phyloP scores from a whole-genome alignment of 148 eudicot genomes.

The Vaccinium corymbosum region DNA sequence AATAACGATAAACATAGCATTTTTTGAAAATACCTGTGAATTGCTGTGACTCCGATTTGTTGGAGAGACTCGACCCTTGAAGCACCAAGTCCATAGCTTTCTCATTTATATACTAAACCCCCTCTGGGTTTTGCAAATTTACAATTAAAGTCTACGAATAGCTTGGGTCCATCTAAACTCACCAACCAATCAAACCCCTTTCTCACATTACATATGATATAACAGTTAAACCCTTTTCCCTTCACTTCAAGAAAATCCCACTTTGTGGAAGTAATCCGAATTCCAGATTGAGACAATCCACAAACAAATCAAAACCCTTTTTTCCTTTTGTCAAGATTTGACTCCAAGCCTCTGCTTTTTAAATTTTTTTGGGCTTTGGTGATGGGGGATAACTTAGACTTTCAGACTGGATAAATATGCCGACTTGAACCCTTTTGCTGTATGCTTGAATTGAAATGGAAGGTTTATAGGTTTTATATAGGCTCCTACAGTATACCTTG shows the following conservation, averaged over 20 bases:
- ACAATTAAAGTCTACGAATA: constrained; percentile 39
- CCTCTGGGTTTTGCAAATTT: neutral
- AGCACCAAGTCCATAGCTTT: constrained; percentile 22
- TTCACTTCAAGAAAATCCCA: neutral
- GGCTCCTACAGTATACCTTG: neutral
- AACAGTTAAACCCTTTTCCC: neutral
- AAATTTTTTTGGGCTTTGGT: neutral
- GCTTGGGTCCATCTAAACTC: constrained; percentile 31
- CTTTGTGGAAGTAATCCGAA: neutral
- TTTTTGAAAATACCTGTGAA: constrained; percentile 15
- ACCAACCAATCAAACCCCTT: constrained; percentile 25
- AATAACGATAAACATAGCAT: neutral
- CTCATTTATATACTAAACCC: constrained; percentile 30
- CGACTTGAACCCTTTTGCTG: neutral
- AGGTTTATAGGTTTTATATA: neutral
- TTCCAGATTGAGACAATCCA: neutral
- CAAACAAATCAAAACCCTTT: neutral
- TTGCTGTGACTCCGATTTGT: constrained; percentile 18
- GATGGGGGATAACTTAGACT: constrained; percentile 21
- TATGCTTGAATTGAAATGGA: constrained; percentile 19
- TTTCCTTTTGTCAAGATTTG: neutral
- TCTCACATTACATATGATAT: neutral
- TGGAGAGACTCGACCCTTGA: constrained; percentile 30
- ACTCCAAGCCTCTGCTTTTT: neutral
- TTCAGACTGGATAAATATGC: constrained; percentile 15